These are phyloP conservation scores for Barnettozyma wickerhamii DNA, from an alignment of 805 yeast species.

Conservation along the genomic window DNA sequence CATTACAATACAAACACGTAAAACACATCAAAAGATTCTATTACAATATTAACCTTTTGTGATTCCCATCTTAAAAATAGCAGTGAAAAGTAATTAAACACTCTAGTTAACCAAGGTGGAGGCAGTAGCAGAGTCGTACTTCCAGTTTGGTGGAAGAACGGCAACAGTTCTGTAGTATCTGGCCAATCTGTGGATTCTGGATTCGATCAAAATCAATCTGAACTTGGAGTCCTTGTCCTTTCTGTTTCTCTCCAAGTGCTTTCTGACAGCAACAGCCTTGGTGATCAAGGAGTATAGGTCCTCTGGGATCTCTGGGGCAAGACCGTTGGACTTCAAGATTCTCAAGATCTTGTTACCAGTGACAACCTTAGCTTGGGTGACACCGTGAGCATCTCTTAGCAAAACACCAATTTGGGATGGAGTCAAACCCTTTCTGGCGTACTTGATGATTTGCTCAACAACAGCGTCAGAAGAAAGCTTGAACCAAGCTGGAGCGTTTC, in stretches of 20 bases:
- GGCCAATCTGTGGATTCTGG: slow-evolving; percentile 99
- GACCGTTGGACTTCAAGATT: slow-evolving; percentile 98
- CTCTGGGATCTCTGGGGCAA: slow-evolving; percentile 99
- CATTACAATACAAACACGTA: slow-evolving; percentile 5
- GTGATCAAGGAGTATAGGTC: slow-evolving; percentile 98
- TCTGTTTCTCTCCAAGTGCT: slow-evolving; percentile 99
- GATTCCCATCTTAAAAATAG: neutral
- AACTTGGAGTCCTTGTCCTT: slow-evolving; percentile 99
- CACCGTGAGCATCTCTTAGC: slow-evolving; percentile 99
- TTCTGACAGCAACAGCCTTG: slow-evolving; percentile 99
- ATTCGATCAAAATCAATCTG: slow-evolving; percentile 99
- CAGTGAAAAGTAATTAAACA: neutral
- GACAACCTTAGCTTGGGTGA: slow-evolving; percentile 93
- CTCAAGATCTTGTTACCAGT: slow-evolving; percentile 99
- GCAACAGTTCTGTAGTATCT: slow-evolving; percentile 99
- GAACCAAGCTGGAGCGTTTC: slow-evolving; percentile 99
- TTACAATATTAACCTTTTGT: slow-evolving; percentile 5
- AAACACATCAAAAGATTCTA: slow-evolving; percentile 3
- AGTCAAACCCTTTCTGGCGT: slow-evolving; percentile 99
- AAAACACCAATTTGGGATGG: slow-evolving; percentile 99
- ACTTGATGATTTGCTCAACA: slow-evolving; percentile 97
- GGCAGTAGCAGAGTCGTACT: slow-evolving; percentile 99
- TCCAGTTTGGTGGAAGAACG: slow-evolving; percentile 99
- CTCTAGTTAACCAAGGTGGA: slow-evolving; percentile 97
- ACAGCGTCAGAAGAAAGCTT: slow-evolving; percentile 92